These are phyloP conservation scores for Candida odintsovae DNA, from an alignment of 805 yeast genomes.

Conservation along the genomic window DNA sequence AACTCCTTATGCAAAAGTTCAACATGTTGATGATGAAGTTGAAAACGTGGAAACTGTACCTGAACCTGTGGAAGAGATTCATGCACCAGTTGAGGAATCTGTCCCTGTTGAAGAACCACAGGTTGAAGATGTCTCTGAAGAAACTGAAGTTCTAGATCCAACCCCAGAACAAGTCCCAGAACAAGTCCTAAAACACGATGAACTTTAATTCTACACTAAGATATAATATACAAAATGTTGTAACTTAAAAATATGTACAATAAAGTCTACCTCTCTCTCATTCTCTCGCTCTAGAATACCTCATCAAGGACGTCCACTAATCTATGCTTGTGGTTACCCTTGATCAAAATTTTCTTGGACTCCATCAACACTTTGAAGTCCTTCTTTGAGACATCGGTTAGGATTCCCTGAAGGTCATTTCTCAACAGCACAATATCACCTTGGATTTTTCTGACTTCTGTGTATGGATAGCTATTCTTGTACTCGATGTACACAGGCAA, in stretches of 20 bases:
- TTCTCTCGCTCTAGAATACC: slow-evolving; percentile 9
- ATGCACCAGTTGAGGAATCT: background rate
- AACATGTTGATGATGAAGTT: background rate
- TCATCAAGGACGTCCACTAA: slow-evolving; percentile 12
- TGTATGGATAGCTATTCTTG: slow-evolving; percentile 56
- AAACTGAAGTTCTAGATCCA: no score
- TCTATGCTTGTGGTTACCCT: slow-evolving; percentile 20
- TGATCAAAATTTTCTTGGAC: slow-evolving; percentile 39
- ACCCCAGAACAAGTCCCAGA: background rate
- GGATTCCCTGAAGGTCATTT: slow-evolving; percentile 49
- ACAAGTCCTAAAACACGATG: background rate
- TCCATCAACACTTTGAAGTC: slow-evolving; percentile 43
- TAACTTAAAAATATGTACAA: slow-evolving; percentile 2
- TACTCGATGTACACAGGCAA: slow-evolving; percentile 76
- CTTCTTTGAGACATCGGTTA: slow-evolving; percentile 43
- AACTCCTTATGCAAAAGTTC: slow-evolving; percentile 2
- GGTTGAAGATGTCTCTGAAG: no score
- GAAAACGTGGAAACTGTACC: background rate
- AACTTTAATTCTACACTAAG: background rate
- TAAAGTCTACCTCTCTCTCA: background rate
- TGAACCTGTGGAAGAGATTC: no score
- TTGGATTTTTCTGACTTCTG: slow-evolving; percentile 65
- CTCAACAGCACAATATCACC: slow-evolving; percentile 67
- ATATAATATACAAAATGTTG: background rate
- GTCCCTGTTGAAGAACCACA: background rate